Conservation (phyloP, 2,329 filamentous ascomycete genomes). For the Penicillium palitans region DNA sequence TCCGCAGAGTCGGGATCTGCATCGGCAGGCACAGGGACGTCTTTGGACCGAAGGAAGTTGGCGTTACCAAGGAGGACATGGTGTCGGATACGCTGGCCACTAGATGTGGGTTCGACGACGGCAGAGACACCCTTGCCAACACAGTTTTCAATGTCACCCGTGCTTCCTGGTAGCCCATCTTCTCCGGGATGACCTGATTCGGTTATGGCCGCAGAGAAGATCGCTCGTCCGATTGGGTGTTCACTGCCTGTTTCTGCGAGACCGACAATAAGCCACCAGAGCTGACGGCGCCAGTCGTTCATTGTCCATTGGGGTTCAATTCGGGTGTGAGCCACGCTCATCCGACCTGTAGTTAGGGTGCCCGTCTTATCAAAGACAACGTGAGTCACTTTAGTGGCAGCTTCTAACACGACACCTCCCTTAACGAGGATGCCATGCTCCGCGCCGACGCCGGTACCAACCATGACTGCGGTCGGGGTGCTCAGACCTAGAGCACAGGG, state of each 20-base stretch:
- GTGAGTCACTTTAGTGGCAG: conserved; percentile 83
- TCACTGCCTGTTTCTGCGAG: conserved; percentile 96
- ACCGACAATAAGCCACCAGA: conserved; percentile 96
- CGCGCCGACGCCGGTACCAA: conserved; percentile 93
- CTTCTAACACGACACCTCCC: conserved; percentile 88
- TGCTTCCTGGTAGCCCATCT: conserved; percentile 74
- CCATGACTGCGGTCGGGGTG: conserved; percentile 97
- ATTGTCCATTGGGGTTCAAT: conserved; percentile 69
- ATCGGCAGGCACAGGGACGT: conserved; percentile 54
- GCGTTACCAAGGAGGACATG: conserved; percentile 81
- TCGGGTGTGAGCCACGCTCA: conserved; percentile 78
- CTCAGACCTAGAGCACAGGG: conserved; percentile 94
- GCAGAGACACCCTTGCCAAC: conserved; percentile 86
- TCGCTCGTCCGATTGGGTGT: conserved; percentile 90
- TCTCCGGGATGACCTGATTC: conserved; percentile 73
- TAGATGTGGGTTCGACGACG: conserved; percentile 71
- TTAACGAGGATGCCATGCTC: conserved; percentile 98
- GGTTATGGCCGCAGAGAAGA: conserved; percentile 71
- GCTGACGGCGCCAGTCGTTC: conserved; percentile 64
- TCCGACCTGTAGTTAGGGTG: conserved; percentile 90
- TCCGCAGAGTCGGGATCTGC: conserved; percentile 37
- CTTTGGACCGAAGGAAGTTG: conserved; percentile 69
- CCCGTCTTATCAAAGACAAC: conserved; percentile 95
- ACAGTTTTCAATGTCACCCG: conserved; percentile 78
- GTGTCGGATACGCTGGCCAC: conserved; percentile 69